Base-by-base conservation (phyloP, 768 basidiomycete genomes). In the Harrya chromipes region DNA sequence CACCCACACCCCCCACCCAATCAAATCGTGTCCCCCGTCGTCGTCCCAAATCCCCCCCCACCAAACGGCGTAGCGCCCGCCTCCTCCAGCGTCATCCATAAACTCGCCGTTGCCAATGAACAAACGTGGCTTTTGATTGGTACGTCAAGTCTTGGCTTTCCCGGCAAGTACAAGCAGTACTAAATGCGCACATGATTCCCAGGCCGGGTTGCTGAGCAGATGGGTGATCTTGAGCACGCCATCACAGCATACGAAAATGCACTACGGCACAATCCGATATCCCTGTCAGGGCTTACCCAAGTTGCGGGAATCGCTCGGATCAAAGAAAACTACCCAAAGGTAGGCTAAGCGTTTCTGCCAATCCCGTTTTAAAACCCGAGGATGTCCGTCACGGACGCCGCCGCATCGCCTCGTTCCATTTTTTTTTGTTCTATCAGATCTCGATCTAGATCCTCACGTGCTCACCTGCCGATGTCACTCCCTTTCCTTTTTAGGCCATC, bases 321-420 rank as follows among this genome's bases (percentile, higher is more conserved):
- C 77, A 92, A 90, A 68, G 95, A 99, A 72, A 92, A 98, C 70
- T 97, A 94, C 72, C 85, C 89, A 71, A 94, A 92, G 83, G 91
- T 91, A 64, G 60, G 67, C 45, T 48, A 60, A 62, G 47, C 52
- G 78, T 61, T 60, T 59, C 54, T 63, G 57, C 54, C 50, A 61
- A 58, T 68, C 56, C 54, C 39, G 40, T 51, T 53, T 54, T 41
- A 50, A 54, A 60, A 31, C 54, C 69, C 69, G 67, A 68, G 68
- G 68, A 68, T 10, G 48, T 68, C 62, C 62, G 60, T 54, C 40
- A 29, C 63, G 60, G 57, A 35, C 50, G 49, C 58, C 60, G 60
- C 46, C 56, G 48, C 40, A 59, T 46, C 53, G 56, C 46, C 44
- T 55, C 55, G 45, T 43, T 54, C 54, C 56, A 41, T 44, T 38